These are phyloP conservation scores for Saccharomycopsis fodiens DNA, from an alignment of 805 yeast species.

Conservation along the genomic window DNA sequence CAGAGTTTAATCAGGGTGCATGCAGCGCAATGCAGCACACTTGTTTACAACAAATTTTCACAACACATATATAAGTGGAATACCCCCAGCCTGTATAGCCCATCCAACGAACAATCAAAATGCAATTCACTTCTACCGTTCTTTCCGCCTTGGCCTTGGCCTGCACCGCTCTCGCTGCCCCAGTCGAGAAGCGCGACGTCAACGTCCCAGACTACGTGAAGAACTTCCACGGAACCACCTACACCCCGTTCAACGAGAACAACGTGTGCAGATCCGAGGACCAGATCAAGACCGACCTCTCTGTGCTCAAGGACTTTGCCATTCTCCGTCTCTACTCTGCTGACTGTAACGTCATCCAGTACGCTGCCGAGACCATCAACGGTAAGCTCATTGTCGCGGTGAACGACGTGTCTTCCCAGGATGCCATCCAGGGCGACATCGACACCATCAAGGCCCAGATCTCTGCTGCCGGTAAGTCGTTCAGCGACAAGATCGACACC, in stretches of 20 bases:
- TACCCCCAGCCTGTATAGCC: background rate
- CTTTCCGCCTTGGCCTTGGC: constrained; percentile 6
- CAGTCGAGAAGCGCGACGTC: constrained; percentile 14
- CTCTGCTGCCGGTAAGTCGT: constrained; percentile 45
- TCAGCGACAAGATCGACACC: constrained; percentile 36
- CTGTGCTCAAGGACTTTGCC: constrained; percentile 36
- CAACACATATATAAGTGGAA: too few relatives aligned
- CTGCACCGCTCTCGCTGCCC: constrained; percentile 1
- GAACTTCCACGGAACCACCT: constrained; percentile 47
- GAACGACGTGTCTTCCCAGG: constrained; percentile 39
- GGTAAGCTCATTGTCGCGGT: constrained; percentile 50
- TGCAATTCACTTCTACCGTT: constrained; percentile 5
- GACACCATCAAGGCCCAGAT: constrained; percentile 34
- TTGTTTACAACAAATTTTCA: too few relatives aligned
- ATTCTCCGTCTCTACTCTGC: constrained; percentile 55
- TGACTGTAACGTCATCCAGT: constrained; percentile 51
- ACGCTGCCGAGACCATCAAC: constrained; percentile 39
- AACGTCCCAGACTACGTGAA: constrained; percentile 12
- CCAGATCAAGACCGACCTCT: constrained; percentile 41
- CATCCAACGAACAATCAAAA: background rate
- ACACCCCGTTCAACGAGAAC: constrained; percentile 53
- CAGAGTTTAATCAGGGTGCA: background rate
- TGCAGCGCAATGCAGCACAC: background rate
- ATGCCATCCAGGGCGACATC: constrained; percentile 8
- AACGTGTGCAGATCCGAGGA: constrained; percentile 48